Evolutionary conservation across 2,329 filamentous ascomycete species (phyloP), one percentile per base, ranked within the genome.

Genomic region (Alternaria burnsii): DNA sequence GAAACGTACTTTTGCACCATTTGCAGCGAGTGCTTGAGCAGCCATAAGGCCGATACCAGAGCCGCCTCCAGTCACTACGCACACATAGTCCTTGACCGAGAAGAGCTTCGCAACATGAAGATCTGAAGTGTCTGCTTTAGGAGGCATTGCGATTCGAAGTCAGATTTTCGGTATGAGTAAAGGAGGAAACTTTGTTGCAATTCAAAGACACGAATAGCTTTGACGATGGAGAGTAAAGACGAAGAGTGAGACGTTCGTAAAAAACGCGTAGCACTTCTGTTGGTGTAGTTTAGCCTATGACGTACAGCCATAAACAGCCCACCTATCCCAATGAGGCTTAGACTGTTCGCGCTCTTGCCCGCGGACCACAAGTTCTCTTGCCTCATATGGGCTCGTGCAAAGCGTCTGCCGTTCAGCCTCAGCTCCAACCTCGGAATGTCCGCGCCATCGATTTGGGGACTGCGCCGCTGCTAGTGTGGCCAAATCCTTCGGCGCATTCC

Each of bases 1-100:
- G 24, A 4, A 16, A 46, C 52, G 18, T 46, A 60, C 86, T 71
- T 86, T 87, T 16, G 86, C 86, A 20, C 86, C 83, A 68, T 88
- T 88, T 40, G 85, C 85, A 6, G 85, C 84, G 4, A 88, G 80
- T 3, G 84, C 82, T 72, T 88, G 85, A 0, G 85, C 80, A 51
- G 84, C 82, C 88, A 89, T 90, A 16, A 90, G 78, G 0, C 88
- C 88, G 61, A 91, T 90, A 20, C 88, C 88, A n/a, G 83, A 70
- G 14, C 86, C 70, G 10, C 62, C 87, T 52, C 88, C 88, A 2
- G 88, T 88, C 44, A 89, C 76, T 1, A 89, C 80, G 55, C 84
- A 86, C 34, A 87, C 84, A 70, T 84, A 85, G 65, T 79, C 80
- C 54, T 85, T 82, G 59, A 87, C 83, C 36, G 80, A 80, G 78